phyloP scores from a whole-genome alignment of 192 early-diverging fungal species.

The Entomortierella beljakovae region DNA sequence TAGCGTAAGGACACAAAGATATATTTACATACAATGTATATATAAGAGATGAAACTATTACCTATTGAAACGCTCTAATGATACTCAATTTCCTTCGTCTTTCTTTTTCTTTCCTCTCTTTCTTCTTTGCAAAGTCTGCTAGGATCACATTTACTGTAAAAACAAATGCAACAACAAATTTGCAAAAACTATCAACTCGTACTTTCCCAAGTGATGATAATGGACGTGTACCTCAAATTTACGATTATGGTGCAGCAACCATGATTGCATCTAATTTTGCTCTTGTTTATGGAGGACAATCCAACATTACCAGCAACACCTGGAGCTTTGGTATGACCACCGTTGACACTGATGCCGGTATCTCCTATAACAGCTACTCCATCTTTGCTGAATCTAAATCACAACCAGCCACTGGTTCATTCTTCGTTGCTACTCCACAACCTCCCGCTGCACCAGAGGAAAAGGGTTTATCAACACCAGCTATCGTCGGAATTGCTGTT shows the following conservation, averaged over 20 bases:
- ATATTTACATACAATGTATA: too few relatives aligned
- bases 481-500: slow-evolving; percentile 49
- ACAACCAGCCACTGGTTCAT: slow-evolving; percentile 10
- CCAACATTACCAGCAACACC: slow-evolving; percentile 8
- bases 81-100: not conserved
- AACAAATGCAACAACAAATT: not conserved
- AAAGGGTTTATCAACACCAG: slow-evolving; percentile 29
- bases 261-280: not conserved
- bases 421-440: slow-evolving; percentile 2
- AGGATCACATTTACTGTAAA: not conserved
- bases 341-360: not conserved
- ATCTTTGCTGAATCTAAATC: not conserved
- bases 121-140: not conserved
- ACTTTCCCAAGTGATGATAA: not conserved
- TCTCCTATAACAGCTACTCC: slow-evolving; percentile 11
- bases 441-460: not conserved
- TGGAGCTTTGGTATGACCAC: slow-evolving; percentile 26
- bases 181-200: slow-evolving; percentile 19
- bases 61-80: too few relatives aligned
- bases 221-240: slow-evolving; percentile 21
- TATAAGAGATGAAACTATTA: too few relatives aligned
- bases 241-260: slow-evolving; percentile 30
- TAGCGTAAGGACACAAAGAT: not conserved
- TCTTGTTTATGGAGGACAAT: slow-evolving; percentile 33
- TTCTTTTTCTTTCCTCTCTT: too few relatives aligned